Conservation (phyloP, 2,329 filamentous ascomycete genomes). For the Colletotrichum navitas region DNA sequence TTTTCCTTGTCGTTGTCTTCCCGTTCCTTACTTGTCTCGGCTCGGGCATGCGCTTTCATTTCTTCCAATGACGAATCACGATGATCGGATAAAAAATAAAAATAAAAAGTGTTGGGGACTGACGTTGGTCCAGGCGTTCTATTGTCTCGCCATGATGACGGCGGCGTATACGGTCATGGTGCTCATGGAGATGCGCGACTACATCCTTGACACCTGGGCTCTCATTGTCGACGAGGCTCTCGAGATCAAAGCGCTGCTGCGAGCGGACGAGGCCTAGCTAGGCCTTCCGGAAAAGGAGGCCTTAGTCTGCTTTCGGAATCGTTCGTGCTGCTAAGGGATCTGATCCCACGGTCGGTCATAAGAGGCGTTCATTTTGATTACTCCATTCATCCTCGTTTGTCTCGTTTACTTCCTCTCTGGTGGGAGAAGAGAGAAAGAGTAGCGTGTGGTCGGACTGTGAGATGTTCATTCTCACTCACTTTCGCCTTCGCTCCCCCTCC, state of each 20-base stretch:
- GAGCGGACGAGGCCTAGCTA: conserved; percentile 35
- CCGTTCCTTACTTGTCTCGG: conserved; percentile 7
- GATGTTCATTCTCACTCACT: not conserved
- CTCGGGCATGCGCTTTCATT: conserved; percentile 16
- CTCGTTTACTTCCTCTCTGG: not conserved
- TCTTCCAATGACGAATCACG: not conserved
- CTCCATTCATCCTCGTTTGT: not conserved
- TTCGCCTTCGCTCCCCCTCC: not conserved
- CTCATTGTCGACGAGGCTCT: conserved; percentile 39
- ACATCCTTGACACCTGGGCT: conserved; percentile 40
- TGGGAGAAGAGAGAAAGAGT: not conserved
- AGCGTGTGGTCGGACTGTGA: not conserved
- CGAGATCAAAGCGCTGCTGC: conserved; percentile 40
- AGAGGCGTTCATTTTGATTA: conserved; percentile 11
- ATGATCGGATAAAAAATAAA: not conserved
- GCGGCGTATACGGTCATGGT: conserved; percentile 40
- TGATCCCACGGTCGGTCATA: not conserved
- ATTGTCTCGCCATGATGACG: conserved; percentile 41
- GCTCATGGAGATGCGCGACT: conserved; percentile 38
- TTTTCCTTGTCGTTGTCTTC: not conserved
- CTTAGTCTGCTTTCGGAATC: conserved; percentile 1
- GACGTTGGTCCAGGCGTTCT: conserved; percentile 34
- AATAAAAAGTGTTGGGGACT: conserved; percentile 5
- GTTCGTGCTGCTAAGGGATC: conserved; percentile 1
- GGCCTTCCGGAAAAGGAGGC: not conserved